phyloP scores from a whole-genome alignment of 2,329 filamentous ascomycete genomes.

The Aspergillus latus region DNA sequence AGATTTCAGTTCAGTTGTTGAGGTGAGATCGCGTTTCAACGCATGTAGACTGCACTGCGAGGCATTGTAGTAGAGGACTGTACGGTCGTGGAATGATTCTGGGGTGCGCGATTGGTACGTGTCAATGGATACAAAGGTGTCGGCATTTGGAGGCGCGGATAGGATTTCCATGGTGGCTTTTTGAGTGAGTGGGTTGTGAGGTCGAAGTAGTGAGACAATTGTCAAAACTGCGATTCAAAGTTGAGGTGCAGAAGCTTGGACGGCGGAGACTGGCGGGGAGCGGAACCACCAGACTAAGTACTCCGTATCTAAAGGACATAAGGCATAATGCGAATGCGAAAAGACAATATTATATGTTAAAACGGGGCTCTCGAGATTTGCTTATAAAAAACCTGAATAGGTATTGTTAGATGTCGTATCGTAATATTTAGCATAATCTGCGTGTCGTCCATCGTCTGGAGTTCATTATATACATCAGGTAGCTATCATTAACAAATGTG shows the following conservation, averaged over 20 bases:
- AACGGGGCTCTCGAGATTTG: too few species aligned
- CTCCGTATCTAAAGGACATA: too few species aligned
- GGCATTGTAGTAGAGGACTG: slow-evolving; percentile 50
- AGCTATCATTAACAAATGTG: not conserved
- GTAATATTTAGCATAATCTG: not conserved
- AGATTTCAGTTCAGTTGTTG: slow-evolving; percentile 35
- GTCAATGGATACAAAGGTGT: slow-evolving; percentile 44
- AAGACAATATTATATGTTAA: too few species aligned
- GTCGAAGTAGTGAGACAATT: not conserved
- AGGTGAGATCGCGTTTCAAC: slow-evolving; percentile 40
- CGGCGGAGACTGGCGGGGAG: slow-evolving; percentile 9
- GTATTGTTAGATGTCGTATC: not conserved
- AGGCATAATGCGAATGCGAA: too few species aligned
- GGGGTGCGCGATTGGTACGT: slow-evolving; percentile 51
- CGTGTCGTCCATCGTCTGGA: not conserved
- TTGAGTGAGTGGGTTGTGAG: not conserved
- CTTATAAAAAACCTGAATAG: too few species aligned
- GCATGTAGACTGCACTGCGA: slow-evolving; percentile 46
- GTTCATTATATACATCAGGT: not conserved
- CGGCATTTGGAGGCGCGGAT: slow-evolving; percentile 37
- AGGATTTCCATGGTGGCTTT: slow-evolving; percentile 44
- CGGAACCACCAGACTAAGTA: not conserved
- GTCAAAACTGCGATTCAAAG: slow-evolving; percentile 9
- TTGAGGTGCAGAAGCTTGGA: slow-evolving; percentile 12
- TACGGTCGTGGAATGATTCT: slow-evolving; percentile 49